Base-by-base conservation (phyloP, 2,329 filamentous ascomycete genomes). In the Colletotrichum sp. region DNA sequence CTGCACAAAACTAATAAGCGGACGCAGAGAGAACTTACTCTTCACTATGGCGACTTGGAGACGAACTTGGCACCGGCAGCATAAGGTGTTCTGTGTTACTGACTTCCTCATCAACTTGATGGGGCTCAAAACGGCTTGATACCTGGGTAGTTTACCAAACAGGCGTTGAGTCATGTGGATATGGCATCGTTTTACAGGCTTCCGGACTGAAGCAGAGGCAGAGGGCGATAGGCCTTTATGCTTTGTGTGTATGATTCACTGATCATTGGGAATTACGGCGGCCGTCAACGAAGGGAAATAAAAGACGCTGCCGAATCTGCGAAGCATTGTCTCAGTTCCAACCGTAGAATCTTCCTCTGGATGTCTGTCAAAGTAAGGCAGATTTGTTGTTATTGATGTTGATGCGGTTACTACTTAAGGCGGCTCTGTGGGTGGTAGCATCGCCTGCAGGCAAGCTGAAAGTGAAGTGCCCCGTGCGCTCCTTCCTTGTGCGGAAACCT, bases 21-120 rank as follows among this genome's bases (percentile, higher is more conserved):
- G 15, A 34, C 66, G 59, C 75, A 92, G 91, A 85, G 90, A 68
- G 90, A 92, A 78, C 86, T 93, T 72, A 89, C 89, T 9, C 82
- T 93, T 59, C 86, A 90, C 76, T 93, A 93, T 73, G 87, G 87
- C 57, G 91, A 93, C 73, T 82, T 93, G 73, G 90, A 92, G 80
- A 89, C 88, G 73, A 83, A 83, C 11, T 74, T 72, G 69, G 66
- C 29, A 63, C 69, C 69, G 54, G 38, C 63, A 68, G 69, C 72
- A 69, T 74, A 69, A 34, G 43, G n/a, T 51, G 51, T 59, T 65
- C 36, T 54, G 63, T 63, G 47, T 71, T 55, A 66, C 57, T 64
- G 58, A 51, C 57, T 73, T 64, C 58, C 36, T 73, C 64, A 55
- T 67, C 16, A 34, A 29, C n/a, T 59, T 43, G 57, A 69, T 64